Conservation (phyloP, 306 rosid species). For the Elaeagnus macrophylla region DNA sequence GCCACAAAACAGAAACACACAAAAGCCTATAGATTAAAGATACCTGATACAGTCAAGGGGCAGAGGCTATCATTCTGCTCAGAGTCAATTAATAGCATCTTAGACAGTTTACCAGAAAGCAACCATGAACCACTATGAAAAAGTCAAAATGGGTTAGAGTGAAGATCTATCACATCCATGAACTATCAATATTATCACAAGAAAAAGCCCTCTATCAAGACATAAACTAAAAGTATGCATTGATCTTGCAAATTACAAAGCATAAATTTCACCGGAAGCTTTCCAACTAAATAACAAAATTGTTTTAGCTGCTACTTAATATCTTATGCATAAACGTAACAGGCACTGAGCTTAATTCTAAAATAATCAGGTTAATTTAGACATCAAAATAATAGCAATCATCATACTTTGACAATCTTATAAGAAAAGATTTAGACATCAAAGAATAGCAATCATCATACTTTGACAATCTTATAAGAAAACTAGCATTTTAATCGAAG, state of each 20-base stretch:
- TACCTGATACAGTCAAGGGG: constrained; percentile 70
- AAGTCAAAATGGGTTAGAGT: constrained; percentile 10
- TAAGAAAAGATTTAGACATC: too few relatives aligned
- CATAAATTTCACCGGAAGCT: not conserved
- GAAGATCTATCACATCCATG: not conserved
- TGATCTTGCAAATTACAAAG: not conserved
- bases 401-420: too few relatives aligned
- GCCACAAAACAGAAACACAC: constrained; percentile 5
- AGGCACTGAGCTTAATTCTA: not conserved
- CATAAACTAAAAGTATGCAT: not conserved
- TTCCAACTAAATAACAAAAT: not conserved
- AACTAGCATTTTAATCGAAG: not conserved
- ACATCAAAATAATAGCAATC: too few relatives aligned
- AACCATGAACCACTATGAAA: constrained; percentile 70
- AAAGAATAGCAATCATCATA: too few relatives aligned
- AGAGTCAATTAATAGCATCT: constrained; percentile 69
- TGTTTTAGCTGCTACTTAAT: not conserved
- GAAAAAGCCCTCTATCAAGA: not conserved
- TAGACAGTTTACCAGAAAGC: constrained; percentile 73
- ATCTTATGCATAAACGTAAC: not conserved
- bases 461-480: too few relatives aligned
- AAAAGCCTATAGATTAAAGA: not conserved
- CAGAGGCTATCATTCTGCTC: constrained; percentile 60
- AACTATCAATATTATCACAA: not conserved
- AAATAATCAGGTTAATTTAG: too few relatives aligned